Conservation (phyloP, 345 rosid genomes). For the Eucalyptus camaldulensis region DNA sequence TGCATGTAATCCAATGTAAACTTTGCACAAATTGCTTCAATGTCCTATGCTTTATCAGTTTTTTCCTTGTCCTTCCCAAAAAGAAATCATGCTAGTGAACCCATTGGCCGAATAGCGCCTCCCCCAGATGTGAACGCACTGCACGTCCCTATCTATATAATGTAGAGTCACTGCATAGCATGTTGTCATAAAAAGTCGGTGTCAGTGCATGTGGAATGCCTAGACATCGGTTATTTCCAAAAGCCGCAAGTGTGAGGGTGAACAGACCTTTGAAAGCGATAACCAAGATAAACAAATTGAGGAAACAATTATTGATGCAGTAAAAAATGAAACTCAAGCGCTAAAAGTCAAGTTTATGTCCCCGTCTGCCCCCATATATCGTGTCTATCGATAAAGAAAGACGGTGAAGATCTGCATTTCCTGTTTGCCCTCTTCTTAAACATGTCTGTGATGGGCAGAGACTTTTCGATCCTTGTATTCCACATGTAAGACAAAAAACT, state of each 20-base stretch:
- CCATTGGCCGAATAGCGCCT: not conserved
- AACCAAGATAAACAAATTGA: not conserved
- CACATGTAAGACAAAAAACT: not conserved
- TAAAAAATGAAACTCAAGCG: not conserved
- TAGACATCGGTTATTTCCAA: not conserved
- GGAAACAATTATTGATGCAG: not conserved
- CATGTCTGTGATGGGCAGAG: not conserved
- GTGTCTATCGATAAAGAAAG: not conserved
- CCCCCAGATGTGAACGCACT: not conserved
- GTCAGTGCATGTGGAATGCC: not conserved
- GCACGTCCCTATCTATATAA: not conserved
- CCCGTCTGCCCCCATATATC: not conserved
- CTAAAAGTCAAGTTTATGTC: not conserved
- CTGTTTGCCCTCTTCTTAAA: not conserved
- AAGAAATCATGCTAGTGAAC: not conserved
- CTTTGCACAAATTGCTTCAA: not conserved
- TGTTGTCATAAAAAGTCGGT: not conserved
- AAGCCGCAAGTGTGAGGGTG: not conserved
- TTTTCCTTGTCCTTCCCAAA: not conserved
- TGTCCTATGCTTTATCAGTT: not conserved
- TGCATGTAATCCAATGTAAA: not conserved
- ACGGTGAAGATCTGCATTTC: not conserved
- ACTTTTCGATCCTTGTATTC: not conserved
- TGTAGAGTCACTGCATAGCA: not conserved
- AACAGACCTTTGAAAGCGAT: not conserved